phyloP scores from a whole-genome alignment of 2,329 filamentous ascomycete genomes.

The Pyrenophora tritici-repentis region DNA sequence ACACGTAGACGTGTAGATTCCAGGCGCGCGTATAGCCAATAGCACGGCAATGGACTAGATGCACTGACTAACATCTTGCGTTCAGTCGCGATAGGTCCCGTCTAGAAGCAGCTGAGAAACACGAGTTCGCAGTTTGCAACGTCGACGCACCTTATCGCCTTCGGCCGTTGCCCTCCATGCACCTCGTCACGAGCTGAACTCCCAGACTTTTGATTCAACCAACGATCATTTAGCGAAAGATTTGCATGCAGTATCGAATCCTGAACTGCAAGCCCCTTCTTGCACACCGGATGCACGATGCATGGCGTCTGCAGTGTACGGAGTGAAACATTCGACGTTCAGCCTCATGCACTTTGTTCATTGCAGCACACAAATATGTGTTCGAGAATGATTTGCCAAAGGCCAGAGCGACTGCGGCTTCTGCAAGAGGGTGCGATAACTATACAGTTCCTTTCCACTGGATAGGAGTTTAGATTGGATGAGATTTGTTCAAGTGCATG shows the following conservation, averaged over 20 bases:
- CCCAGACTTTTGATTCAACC: background rate
- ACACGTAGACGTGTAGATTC: background rate
- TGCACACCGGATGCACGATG: conserved; percentile 23
- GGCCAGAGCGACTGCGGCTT: background rate
- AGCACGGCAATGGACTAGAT: background rate
- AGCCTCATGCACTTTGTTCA: conserved; percentile 18
- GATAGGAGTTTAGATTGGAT: conserved; percentile 12
- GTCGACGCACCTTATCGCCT: conserved; percentile 14
- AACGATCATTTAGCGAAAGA: conserved; percentile 13
- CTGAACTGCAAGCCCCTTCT: conserved; percentile 3
- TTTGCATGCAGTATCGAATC: background rate
- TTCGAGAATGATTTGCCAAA: background rate
- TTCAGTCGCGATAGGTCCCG: no score
- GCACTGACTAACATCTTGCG: background rate
- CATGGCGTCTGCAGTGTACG: conserved; percentile 11
- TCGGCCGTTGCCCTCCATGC: conserved; percentile 13
- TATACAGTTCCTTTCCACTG: background rate
- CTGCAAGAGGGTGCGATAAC: background rate
- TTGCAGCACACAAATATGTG: background rate
- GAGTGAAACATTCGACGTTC: conserved; percentile 9
- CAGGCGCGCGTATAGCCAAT: background rate
- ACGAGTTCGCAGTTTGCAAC: conserved; percentile 19
- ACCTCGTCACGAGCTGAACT: conserved; percentile 11
- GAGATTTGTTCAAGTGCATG: background rate
- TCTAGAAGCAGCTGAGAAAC: conserved; percentile 12